These are phyloP conservation scores for Trichophyton rubrum DNA, from an alignment of 2,329 filamentous ascomycete species.

Conservation along the genomic window DNA sequence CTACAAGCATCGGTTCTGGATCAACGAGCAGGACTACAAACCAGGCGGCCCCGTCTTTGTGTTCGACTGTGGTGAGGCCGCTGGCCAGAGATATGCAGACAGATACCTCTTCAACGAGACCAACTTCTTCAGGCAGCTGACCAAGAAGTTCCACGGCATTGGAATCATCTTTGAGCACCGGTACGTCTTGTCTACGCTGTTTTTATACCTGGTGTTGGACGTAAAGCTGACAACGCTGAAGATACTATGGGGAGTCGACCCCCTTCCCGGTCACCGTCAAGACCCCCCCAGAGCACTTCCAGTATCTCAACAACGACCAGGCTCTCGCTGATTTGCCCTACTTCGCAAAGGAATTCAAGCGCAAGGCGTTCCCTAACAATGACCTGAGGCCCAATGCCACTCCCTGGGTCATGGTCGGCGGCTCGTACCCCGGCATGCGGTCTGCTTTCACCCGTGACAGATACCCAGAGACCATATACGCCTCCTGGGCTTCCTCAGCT, in stretches of 20 bases:
- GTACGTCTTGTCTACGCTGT: conserved; percentile 13
- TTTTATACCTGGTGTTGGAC: not conserved
- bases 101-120: conserved; percentile 21
- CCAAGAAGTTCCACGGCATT: conserved; percentile 27
- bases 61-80: conserved; percentile 38
- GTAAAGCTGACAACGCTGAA: conserved; percentile 10
- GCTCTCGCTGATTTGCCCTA: conserved; percentile 35
- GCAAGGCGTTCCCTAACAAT: conserved; percentile 19
- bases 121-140: conserved; percentile 22
- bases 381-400: conserved; percentile 30
- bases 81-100: conserved; percentile 30
- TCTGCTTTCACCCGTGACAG: conserved; percentile 33
- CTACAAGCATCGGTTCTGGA: conserved; percentile 45
- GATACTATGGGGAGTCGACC: conserved; percentile 33
- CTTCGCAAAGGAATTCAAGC: conserved; percentile 32
- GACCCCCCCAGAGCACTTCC: conserved; percentile 29
- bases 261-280: conserved; percentile 26
- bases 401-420: conserved; percentile 38
- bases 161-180: conserved; percentile 35
- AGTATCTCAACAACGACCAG: conserved; percentile 33
- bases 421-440: conserved; percentile 35
- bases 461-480: conserved; percentile 32
- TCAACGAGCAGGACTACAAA: conserved; percentile 42
- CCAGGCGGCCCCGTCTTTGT: conserved; percentile 41
- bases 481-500: conserved; percentile 31